Conservation (phyloP, 2,329 filamentous ascomycete genomes). For the Cordyceps cicadae region DNA sequence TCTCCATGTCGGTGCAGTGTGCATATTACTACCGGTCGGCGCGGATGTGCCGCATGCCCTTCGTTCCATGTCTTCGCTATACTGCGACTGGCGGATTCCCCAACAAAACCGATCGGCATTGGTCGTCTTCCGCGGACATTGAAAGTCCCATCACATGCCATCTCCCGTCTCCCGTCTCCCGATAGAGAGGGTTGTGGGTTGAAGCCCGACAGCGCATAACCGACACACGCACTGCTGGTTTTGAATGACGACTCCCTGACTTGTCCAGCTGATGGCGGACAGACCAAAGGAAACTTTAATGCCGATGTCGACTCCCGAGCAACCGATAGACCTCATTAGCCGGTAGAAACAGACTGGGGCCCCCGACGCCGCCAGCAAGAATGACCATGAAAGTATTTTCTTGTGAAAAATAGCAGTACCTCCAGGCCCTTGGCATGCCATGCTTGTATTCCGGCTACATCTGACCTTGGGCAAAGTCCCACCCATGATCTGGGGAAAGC, state of each 20-base stretch:
- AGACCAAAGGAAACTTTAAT: not conserved
- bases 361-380: no score
- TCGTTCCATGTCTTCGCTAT: not conserved
- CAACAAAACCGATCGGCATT: not conserved
- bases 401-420: not conserved
- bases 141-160: not conserved
- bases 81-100: not conserved
- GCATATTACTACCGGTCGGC: not conserved
- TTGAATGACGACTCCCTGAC: not conserved
- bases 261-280: no score
- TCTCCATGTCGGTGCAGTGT: not conserved
- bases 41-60: not conserved
- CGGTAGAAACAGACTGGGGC: not conserved
- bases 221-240: not conserved
- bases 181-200: not conserved
- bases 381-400: not conserved
- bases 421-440: not conserved
- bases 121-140: not conserved
- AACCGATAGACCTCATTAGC: not conserved
- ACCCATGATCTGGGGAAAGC: conserved; percentile 7
- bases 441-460: not conserved
- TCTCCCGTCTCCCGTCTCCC: not conserved
- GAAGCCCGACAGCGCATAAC: no score
- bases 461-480: not conserved
- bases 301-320: not conserved